A percentile compares a stretch with the other conserved stretches of the same genome.
Conservation (phyloP, 2,329 filamentous ascomycete species). For the Diaporthe sp. region DNA sequence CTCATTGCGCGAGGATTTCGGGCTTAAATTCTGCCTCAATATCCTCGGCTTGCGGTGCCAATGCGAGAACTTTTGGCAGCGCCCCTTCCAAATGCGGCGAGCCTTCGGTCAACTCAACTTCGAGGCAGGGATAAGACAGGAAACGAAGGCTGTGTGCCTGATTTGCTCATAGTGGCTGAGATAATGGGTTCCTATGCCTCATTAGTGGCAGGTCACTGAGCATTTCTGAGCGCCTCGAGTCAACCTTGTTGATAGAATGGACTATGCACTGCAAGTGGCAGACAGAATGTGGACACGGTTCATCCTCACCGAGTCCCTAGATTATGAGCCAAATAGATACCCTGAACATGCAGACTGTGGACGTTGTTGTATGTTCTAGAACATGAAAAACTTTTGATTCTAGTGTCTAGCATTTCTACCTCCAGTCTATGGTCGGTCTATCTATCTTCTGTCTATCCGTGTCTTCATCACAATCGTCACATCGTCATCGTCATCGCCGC, state of each 20-base stretch:
- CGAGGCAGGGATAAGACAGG: neutral
- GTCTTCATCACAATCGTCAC: neutral
- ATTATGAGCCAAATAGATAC: neutral
- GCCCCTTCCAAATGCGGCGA: too few relatives aligned
- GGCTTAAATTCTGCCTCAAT: too few relatives aligned
- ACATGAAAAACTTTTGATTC: constrained; percentile 8
- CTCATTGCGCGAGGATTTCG: neutral
- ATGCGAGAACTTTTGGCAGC: neutral
- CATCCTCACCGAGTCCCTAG: too few relatives aligned
- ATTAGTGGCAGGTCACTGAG: too few relatives aligned
- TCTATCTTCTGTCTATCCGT: neutral
- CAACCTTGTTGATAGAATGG: too few relatives aligned
- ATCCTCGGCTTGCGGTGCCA: neutral
- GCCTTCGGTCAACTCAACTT: neutral
- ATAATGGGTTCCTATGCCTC: too few relatives aligned
- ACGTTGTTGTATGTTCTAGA: neutral
- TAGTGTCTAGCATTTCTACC: constrained; percentile 2
- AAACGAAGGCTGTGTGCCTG: neutral
- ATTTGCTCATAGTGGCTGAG: neutral
- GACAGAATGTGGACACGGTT: neutral
- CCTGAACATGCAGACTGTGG: neutral
- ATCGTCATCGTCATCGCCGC: neutral
- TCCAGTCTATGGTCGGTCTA: constrained; percentile 2
- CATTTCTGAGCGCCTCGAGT: neutral
- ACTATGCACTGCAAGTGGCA: neutral